phyloP scores from a whole-genome alignment of 208 protist species.

The Trypanosoma rangeli region DNA sequence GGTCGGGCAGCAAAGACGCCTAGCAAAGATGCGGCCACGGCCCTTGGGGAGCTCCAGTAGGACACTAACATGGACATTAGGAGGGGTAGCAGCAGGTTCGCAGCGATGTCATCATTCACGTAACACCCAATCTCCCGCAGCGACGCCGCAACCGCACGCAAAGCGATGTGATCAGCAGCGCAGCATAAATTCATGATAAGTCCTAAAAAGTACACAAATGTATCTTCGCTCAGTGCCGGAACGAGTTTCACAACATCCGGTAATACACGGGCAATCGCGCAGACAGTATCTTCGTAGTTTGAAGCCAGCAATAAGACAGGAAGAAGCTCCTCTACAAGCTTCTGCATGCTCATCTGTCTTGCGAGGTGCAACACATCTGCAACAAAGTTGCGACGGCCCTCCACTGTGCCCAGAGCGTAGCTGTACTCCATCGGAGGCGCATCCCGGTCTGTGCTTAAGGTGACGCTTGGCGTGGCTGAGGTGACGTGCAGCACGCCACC shows the following conservation, averaged over 20 bases:
- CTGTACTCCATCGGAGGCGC: conserved; percentile 26
- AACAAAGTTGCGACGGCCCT: conserved; percentile 61
- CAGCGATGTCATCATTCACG: conserved; percentile 42
- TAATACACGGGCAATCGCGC: conserved; percentile 45
- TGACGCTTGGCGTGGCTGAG: conserved; percentile 33
- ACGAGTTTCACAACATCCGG: conserved; percentile 53
- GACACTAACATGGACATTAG: conserved; percentile 60
- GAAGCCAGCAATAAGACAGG: conserved; percentile 57
- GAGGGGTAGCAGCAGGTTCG: conserved; percentile 56
- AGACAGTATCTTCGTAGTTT: conserved; percentile 62
- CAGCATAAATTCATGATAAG: conserved; percentile 78
- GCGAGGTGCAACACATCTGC: conserved; percentile 42
- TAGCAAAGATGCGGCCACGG: conserved; percentile 63
- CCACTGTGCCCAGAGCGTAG: conserved; percentile 25
- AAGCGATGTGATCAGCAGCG: conserved; percentile 46
- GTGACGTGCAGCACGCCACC: conserved; percentile 30
- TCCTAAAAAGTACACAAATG: conserved; percentile 63
- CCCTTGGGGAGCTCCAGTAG: conserved; percentile 69
- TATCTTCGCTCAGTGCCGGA: conserved; percentile 29
- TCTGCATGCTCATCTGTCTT: conserved; percentile 44
- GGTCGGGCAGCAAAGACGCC: conserved; percentile 47
- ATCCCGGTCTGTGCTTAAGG: conserved; percentile 42
- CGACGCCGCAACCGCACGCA: conserved; percentile 37
- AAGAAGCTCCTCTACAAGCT: conserved; percentile 62
- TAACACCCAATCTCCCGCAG: conserved; percentile 37